Evolutionary conservation across 768 basidiomycete genomes (phyloP), one percentile per base, ranked within the genome.

Genomic region (Boletus vermiculosoides): DNA sequence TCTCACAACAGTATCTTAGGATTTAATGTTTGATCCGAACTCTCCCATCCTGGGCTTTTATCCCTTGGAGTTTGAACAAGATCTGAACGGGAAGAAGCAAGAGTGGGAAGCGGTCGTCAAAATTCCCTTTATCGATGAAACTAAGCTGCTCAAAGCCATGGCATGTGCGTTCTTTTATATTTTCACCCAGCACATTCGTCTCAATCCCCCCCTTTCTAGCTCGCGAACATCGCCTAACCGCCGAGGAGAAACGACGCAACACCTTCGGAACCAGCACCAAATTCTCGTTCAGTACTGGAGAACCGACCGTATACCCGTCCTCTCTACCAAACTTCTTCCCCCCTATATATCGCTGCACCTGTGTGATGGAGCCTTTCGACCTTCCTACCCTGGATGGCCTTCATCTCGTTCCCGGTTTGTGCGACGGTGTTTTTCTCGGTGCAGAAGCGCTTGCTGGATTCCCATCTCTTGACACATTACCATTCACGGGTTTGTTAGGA

Each of bases 81-180:
- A 99, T 75, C 74, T 97, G 68, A 98, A 99, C 63, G 97, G 97
- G 33, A 99, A 99, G 82, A 98, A 94, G 71, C 87, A 90, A 63
- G 96, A 98, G 25, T 99, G 97, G 97, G 97, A 99, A 71, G 96
- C 97, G 0, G 84, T 98, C 50, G 94, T 99, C 52, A 98, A 98
- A 76, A 98, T 99, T 62, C 97, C 97, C 0, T 99, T 99, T 73
- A 98, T 99, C 58, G 87, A 97, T 45, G 85, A 95, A 70, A 63
- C 74, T 12, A 79, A 92, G 50, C 70, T 99, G 22, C 74, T 97
- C 33, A 77, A 77, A 33, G 91, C 95, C 4, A 98, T 99, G 96
- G 74, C 78, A 33, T 73, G 92, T 92, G 15, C 37, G 66, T 58
- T 0, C 9, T 4, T 45, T 33, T 31, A 10, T 12, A 41, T 36